Evolutionary conservation across 1,284 basidiomycete species (phyloP), one percentile per base, ranked within the genome.

Genomic region (Meira miltonrushii): DNA sequence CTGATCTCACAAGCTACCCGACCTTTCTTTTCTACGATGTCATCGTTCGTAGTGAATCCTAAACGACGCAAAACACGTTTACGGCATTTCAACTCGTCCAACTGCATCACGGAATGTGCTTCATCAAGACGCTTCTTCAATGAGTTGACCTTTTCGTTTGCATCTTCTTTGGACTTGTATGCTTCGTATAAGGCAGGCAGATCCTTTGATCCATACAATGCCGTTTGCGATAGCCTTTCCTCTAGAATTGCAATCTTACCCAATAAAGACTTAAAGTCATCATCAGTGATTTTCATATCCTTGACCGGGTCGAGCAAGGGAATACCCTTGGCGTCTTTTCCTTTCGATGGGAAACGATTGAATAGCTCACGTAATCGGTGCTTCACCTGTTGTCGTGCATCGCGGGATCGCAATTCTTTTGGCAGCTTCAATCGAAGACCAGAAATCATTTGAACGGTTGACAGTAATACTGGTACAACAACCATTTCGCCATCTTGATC

Each of bases 1-100:
- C 88, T 92, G 78, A 99, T 97, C 81, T 99, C 95, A 79, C 95
- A 99, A 15, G 95, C 95, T 0, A 98, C 95, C 46, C 95, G 84
- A 0, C 95, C 95, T 80, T 99, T 99, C 84, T 94, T 88, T 77
- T 97, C 93, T 12, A 97, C 92, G 55, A 98, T 94, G 77, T 97
- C 95, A 2, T 88, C 85, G 2, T 86, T 79, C 2, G 85, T 88
- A 0, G 92, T 93, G 81, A 98, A 98, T 0, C 89, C 93, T 2
- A 98, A 81, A 39, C 94, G 85, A 38, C 95, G 85, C 13, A 98
- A 83, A 0, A 96, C 92, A 21, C 94, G 88, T 80, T 98, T 98
- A 55, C 95, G 85, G 69, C 87, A 88, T 80, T 95, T 96, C 74
- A 99, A 87, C 79, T 98, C 95, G 79, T 98, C 95, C 54, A 98